Evolutionary conservation across 352 stramenopile genomes (phyloP).

Genomic region (Halophytophthora batemanensis): DNA sequence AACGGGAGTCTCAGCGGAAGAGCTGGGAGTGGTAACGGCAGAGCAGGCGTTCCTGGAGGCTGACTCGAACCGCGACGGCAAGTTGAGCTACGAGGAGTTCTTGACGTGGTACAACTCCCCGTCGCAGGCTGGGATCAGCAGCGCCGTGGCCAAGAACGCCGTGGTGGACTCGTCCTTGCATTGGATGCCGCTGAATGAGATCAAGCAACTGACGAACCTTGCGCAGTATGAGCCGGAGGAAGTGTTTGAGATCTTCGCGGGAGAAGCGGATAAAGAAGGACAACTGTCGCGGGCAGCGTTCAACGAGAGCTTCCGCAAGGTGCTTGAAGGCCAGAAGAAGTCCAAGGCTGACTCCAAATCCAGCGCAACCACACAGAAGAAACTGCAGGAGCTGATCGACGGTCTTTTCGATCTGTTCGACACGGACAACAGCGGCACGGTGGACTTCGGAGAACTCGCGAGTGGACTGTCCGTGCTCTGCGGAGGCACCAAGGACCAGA

Average conservation of each 20-base stretch:
- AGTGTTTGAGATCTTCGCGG: constrained; percentile 87
- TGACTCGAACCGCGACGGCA: constrained; percentile 73
- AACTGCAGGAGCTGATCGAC: constrained; percentile 57
- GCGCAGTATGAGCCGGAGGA: constrained; percentile 71
- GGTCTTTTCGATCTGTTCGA: constrained; percentile 84
- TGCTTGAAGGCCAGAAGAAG: constrained; percentile 40
- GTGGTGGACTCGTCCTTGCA: constrained; percentile 71
- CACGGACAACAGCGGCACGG: constrained; percentile 56
- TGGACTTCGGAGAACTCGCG: constrained; percentile 84
- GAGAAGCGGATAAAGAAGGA: constrained; percentile 69
- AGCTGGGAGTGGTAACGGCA: constrained; percentile 75
- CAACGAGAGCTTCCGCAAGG: constrained; percentile 69
- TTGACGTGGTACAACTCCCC: constrained; percentile 82
- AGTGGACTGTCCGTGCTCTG: constrained; percentile 82
- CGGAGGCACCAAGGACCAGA: constrained; percentile 82
- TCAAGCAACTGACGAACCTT: constrained; percentile 82
- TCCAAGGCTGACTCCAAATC: constrained; percentile 7
- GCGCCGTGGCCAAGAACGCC: constrained; percentile 62
- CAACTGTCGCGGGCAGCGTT: constrained; percentile 73
- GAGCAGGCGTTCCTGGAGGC: constrained; percentile 86
- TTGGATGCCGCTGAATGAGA: constrained; percentile 82
- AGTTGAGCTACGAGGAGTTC: constrained; percentile 88
- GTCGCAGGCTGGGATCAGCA: constrained; percentile 65
- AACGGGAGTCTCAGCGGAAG: constrained; percentile 64
- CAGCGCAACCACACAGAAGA: constrained; percentile 23